These are phyloP conservation scores for Aspergillus fumigatiaffinis DNA, from an alignment of 2,329 filamentous ascomycete species.

Conservation along the genomic window DNA sequence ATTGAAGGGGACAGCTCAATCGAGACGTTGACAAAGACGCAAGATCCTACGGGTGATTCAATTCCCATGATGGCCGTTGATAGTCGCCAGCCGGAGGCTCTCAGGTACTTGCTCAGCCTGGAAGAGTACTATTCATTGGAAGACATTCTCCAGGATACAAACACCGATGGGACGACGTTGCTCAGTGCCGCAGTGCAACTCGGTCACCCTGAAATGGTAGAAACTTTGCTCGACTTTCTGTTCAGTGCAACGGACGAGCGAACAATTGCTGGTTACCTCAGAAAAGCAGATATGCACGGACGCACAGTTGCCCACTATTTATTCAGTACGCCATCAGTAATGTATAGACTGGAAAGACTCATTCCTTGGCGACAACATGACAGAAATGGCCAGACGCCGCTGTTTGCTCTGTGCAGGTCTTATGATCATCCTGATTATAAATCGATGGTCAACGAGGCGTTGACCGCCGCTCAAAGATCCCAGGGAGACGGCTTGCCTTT, in stretches of 20 bases:
- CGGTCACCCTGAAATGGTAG: conserved; percentile 69
- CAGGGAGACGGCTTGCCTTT: conserved; percentile 77
- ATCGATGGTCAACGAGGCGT: conserved; percentile 78
- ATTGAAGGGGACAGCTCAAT: conserved; percentile 85
- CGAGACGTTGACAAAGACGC: conserved; percentile 56
- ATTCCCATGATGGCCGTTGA: conserved; percentile 83
- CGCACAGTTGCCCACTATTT: conserved; percentile 93
- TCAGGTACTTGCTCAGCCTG: conserved; percentile 76
- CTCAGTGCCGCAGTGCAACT: conserved; percentile 87
- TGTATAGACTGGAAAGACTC: conserved; percentile 69
- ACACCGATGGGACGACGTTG: conserved; percentile 84
- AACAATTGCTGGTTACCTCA: conserved; percentile 64
- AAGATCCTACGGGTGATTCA: conserved; percentile 70
- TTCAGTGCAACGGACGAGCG: conserved; percentile 53
- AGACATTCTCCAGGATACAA: conserved; percentile 74
- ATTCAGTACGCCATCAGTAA: conserved; percentile 82
- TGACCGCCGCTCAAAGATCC: conserved; percentile 67
- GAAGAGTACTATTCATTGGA: conserved; percentile 69
- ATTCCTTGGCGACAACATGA: conserved; percentile 88
- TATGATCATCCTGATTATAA: conserved; percentile 90
- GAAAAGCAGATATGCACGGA: conserved; percentile 75
- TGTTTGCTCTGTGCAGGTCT: conserved; percentile 91
- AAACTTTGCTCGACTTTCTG: conserved; percentile 70
- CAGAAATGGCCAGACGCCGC: conserved; percentile 94
- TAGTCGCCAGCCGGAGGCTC: conserved; percentile 63